These are phyloP conservation scores for Wallemia hederae DNA, from an alignment of 1,284 basidiomycete species.

Conservation along the genomic window DNA sequence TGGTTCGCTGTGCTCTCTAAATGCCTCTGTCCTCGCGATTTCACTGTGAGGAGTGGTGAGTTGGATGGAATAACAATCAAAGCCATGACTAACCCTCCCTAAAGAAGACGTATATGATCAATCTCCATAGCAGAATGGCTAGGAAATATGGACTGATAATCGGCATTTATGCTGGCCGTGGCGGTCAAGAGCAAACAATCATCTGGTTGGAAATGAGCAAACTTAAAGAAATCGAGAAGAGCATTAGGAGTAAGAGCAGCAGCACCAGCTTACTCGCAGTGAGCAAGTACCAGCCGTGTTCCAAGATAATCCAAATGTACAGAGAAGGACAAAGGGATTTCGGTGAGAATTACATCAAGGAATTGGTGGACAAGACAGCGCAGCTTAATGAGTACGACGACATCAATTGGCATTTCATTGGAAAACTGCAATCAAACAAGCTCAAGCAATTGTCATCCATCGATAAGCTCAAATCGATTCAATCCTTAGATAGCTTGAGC, in stretches of 20 bases:
- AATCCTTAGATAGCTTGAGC: background rate
- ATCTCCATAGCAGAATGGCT: conserved; percentile 24
- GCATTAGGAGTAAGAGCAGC: no score
- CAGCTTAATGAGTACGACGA: background rate
- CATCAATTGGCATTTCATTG: background rate
- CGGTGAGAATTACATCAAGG: background rate
- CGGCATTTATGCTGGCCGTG: no score
- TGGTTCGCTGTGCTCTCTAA: conserved; percentile 75
- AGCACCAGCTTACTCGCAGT: background rate
- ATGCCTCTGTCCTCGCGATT: conserved; percentile 29
- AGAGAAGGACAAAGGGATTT: background rate
- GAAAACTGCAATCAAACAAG: background rate
- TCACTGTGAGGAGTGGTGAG: background rate
- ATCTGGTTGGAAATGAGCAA: no score
- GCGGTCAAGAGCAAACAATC: conserved; percentile 4
- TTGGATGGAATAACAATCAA: conserved; percentile 15
- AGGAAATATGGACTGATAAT: conserved; percentile 13
- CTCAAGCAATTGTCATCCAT: background rate
- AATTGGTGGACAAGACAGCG: background rate
- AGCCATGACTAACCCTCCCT: conserved; percentile 28
- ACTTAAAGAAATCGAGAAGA: no score
- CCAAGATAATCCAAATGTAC: background rate
- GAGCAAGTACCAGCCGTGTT: background rate
- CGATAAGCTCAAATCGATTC: background rate
- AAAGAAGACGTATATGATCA: conserved; percentile 86